A percentile compares a stretch with the other conserved stretches of the same genome.
phyloP scores from a whole-genome alignment of 2,329 filamentous ascomycete genomes.

The Rhinocladiella similis region DNA sequence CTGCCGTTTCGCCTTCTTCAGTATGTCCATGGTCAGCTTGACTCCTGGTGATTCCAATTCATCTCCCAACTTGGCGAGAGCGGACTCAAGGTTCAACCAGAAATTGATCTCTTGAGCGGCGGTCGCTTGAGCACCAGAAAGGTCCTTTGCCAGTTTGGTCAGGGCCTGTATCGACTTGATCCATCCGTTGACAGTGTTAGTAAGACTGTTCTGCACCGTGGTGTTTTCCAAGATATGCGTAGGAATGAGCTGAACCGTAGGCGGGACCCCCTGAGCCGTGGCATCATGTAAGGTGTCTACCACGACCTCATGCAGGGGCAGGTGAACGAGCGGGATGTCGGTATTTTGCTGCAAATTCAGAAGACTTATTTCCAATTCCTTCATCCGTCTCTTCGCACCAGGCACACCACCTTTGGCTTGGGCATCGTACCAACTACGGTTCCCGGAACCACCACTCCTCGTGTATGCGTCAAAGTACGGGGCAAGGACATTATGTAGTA shows the following conservation, averaged over 20 bases:
- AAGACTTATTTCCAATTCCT: constrained; percentile 87
- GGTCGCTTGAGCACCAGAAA: constrained; percentile 58
- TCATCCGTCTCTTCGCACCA: constrained; percentile 95
- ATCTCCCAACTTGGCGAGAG: constrained; percentile 84
- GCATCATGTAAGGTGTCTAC: constrained; percentile 82
- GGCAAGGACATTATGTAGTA: constrained; percentile 86
- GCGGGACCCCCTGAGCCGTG: constrained; percentile 62
- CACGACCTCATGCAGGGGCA: constrained; percentile 86
- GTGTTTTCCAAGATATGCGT: constrained; percentile 78
- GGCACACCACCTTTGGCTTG: constrained; percentile 94
- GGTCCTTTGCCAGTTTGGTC: constrained; percentile 87
- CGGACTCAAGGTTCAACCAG: constrained; percentile 95
- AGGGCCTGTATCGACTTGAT: constrained; percentile 98
- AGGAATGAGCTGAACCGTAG: constrained; percentile 77
- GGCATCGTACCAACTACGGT: constrained; percentile 74
- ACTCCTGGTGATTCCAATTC: constrained; percentile 90
- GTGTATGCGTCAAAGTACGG: constrained; percentile 98
- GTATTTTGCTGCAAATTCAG: constrained; percentile 95
- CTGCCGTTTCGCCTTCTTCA: constrained; percentile 96
- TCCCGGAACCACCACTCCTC: constrained; percentile 69
- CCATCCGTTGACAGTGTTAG: constrained; percentile 93
- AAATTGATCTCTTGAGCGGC: constrained; percentile 99
- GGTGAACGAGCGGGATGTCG: constrained; percentile 88
- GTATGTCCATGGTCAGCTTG: constrained; percentile 83
- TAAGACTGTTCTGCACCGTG: constrained; percentile 87